Evolutionary conservation across 257 asterid species (phyloP).

Genomic region (Solanum chaucha): DNA sequence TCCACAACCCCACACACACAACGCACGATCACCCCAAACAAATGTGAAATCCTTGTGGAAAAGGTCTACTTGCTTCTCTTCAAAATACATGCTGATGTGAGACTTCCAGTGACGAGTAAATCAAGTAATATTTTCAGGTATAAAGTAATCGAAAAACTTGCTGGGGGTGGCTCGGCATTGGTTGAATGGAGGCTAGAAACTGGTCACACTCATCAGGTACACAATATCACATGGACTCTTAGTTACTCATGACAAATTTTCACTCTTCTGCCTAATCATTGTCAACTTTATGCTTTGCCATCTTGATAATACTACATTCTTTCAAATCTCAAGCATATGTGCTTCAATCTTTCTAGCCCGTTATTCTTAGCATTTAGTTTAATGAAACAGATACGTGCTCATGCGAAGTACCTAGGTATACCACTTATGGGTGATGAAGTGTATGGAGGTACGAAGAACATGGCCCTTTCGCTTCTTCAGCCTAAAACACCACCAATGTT

Average conservation of each 20-base stretch:
- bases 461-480: slow-evolving; percentile 76
- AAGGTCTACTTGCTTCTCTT: neutral
- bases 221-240: neutral
- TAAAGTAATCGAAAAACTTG: slow-evolving; percentile 78
- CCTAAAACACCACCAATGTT: slow-evolving; percentile 34
- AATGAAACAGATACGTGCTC: slow-evolving; percentile 63
- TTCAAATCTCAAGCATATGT: neutral
- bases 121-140: slow-evolving; percentile 40
- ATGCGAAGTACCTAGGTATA: slow-evolving; percentile 79
- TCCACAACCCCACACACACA: neutral
- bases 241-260: neutral
- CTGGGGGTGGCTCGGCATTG: slow-evolving; percentile 77
- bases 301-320: neutral
- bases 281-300: neutral
- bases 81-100: neutral
- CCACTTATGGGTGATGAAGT: slow-evolving; percentile 96
- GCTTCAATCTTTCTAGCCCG: neutral
- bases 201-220: slow-evolving; percentile 96
- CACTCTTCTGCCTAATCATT: neutral
- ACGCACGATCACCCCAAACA: neutral
- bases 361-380: neutral
- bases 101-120: neutral
- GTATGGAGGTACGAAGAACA: slow-evolving; percentile 88
- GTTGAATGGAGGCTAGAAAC: slow-evolving; percentile 97
- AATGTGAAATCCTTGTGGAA: neutral